Evolutionary conservation across 129 eudicot species (phyloP).

Genomic region (Dittrichia graveolens): DNA sequence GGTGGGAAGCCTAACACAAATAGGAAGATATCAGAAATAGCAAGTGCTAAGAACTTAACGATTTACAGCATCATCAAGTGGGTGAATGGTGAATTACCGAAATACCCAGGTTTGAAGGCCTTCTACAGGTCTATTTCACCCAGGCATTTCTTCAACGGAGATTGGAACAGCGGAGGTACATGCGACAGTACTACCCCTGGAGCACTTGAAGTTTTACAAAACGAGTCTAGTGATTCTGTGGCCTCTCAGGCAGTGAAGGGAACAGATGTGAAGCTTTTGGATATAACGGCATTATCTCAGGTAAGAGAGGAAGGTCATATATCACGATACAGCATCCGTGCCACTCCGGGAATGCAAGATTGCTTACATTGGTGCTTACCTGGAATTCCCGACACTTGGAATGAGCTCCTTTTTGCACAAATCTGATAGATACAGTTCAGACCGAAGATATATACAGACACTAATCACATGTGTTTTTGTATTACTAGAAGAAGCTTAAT

Average conservation of each 20-base stretch:
- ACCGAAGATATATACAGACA: neutral
- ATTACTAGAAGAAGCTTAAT: neutral
- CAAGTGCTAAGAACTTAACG: slow-evolving; percentile 69
- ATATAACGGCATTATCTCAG: slow-evolving; percentile 76
- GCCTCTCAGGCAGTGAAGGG: slow-evolving; percentile 82
- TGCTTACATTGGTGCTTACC: slow-evolving; percentile 56
- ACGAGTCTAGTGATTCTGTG: slow-evolving; percentile 58
- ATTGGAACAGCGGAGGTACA: slow-evolving; percentile 96
- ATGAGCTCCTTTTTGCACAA: slow-evolving; percentile 47
- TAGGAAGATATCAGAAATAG: slow-evolving; percentile 50
- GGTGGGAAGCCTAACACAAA: slow-evolving; percentile 68
- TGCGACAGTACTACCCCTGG: slow-evolving; percentile 80
- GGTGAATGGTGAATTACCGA: slow-evolving; percentile 64
- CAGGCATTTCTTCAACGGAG: slow-evolving; percentile 93
- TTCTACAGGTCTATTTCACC: slow-evolving; percentile 86
- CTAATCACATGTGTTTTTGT: slow-evolving; percentile 7
- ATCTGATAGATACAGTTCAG: slow-evolving; percentile 14
- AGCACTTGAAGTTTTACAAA: slow-evolving; percentile 55
- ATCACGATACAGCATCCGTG: slow-evolving; percentile 41
- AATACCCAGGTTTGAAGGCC: slow-evolving; percentile 64
- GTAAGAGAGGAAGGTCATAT: slow-evolving; percentile 78
- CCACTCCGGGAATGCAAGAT: slow-evolving; percentile 46
- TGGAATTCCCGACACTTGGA: slow-evolving; percentile 50
- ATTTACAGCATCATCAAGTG: slow-evolving; percentile 63
- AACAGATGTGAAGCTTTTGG: slow-evolving; percentile 66